Conservation (phyloP, 257 asterid species). For the Marsdenia floribunda region DNA sequence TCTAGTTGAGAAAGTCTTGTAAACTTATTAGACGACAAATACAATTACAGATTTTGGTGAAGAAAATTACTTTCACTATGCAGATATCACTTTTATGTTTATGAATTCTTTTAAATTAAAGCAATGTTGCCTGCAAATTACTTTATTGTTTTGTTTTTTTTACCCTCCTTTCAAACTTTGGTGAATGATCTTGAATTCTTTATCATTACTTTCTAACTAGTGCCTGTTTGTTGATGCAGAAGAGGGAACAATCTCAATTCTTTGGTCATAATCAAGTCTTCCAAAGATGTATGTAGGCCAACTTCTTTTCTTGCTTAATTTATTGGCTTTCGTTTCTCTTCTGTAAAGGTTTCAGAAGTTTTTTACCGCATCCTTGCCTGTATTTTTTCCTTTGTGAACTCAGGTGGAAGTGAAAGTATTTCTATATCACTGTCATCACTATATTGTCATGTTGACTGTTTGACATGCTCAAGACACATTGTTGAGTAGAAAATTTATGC, state of each 20-base stretch:
- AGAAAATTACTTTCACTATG: not conserved
- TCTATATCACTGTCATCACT: not conserved
- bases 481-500: not conserved
- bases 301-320: not conserved
- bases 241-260: conserved; percentile 33
- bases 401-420: not conserved
- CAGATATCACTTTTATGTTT: not conserved
- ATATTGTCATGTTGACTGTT: not conserved
- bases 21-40: not conserved
- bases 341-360: not conserved
- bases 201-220: conserved; percentile 7
- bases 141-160: too few species aligned
- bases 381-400: not conserved
- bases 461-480: not conserved
- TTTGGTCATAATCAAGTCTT: conserved; percentile 24
- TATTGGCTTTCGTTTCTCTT: not conserved
- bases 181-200: not conserved
- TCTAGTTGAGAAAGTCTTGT: not conserved
- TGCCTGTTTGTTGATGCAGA: conserved; percentile 31
- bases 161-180: not conserved
- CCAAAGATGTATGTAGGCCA: conserved; percentile 38
- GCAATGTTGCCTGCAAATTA: not conserved
- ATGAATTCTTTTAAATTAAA: not conserved
- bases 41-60: not conserved
- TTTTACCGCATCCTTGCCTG: not conserved